Percentiles rank a stretch among this genome's conserved stretches.
phyloP scores from a whole-genome alignment of 2,329 filamentous ascomycete genomes.

The Xylaria sp. region DNA sequence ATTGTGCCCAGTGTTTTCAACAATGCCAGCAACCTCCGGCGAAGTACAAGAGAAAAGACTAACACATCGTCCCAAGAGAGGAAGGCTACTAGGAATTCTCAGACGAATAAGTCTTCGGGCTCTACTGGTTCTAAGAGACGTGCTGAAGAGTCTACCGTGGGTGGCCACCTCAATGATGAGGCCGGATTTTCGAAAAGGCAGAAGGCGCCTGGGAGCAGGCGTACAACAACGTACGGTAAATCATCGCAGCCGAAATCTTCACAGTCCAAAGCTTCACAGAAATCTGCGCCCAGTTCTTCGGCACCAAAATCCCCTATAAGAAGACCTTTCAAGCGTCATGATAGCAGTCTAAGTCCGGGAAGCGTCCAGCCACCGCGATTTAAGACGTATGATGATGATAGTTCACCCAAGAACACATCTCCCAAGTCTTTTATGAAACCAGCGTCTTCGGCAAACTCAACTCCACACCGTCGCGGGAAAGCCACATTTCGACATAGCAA shows the following conservation, averaged over 20 bases:
- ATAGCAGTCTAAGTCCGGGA: constrained; percentile 8
- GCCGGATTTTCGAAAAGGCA: constrained; percentile 14
- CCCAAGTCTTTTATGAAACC: constrained; percentile 17
- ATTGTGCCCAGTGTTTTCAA: constrained; percentile 42
- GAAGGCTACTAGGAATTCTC: neutral
- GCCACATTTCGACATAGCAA: neutral
- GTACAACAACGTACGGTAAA: constrained; percentile 11
- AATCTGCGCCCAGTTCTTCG: constrained; percentile 14
- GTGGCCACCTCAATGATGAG: constrained; percentile 18
- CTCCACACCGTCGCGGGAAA: constrained; percentile 5
- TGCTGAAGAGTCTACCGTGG: constrained; percentile 17
- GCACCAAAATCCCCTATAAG: constrained; percentile 7
- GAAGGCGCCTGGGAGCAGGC: constrained; percentile 9
- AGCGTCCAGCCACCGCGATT: constrained; percentile 9
- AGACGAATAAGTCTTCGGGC: constrained; percentile 19
- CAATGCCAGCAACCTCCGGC: constrained; percentile 5
- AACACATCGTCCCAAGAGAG: constrained; percentile 3
- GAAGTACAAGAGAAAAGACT: constrained; percentile 3
- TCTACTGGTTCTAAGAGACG: constrained; percentile 30
- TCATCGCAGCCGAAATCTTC: constrained; percentile 20
- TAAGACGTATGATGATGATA: constrained; percentile 1
- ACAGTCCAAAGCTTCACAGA: constrained; percentile 18
- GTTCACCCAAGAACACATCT: constrained; percentile 9
- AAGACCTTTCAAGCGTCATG: constrained; percentile 2
- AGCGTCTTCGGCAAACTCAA: constrained; percentile 6